Evolutionary conservation across 2,329 filamentous ascomycete species (phyloP).

Genomic region (Aspergillus transmontanensis): DNA sequence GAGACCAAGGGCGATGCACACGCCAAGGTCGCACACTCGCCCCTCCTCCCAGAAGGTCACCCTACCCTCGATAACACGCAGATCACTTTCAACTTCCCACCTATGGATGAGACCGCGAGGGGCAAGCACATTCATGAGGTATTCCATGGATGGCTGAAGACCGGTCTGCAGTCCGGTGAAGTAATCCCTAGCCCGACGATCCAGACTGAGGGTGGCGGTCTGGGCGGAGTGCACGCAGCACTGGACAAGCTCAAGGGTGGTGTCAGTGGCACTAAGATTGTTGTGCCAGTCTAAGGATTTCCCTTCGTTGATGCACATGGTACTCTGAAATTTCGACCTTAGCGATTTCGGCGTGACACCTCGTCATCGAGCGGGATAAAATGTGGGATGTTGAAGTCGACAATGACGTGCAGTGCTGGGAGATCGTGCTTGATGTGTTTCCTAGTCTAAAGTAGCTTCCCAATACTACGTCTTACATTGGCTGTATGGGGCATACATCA

Average conservation of each 20-base stretch:
- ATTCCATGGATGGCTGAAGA: slow-evolving; percentile 23
- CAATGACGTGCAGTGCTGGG: no score
- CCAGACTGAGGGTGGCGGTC: slow-evolving; percentile 19
- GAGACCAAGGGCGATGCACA: slow-evolving; percentile 20
- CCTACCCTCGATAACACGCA: slow-evolving; percentile 15
- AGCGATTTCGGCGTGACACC: no score
- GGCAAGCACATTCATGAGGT: slow-evolving; percentile 12
- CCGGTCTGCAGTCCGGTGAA: slow-evolving; percentile 15
- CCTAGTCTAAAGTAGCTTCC: no score
- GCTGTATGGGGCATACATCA: no score
- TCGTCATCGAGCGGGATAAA: no score
- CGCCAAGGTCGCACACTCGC: slow-evolving; percentile 20
- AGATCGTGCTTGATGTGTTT: no score
- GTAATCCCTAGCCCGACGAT: slow-evolving; percentile 24
- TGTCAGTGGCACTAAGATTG: slow-evolving; percentile 27
- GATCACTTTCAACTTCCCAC: slow-evolving; percentile 15
- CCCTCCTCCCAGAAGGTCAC: slow-evolving; percentile 14
- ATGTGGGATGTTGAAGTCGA: no score
- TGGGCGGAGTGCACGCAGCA: slow-evolving; percentile 21
- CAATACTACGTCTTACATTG: no score
- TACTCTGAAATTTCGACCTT: no score
- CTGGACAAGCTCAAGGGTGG: slow-evolving; percentile 25
- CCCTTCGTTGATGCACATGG: neutral
- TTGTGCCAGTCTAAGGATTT: slow-evolving; percentile 12
- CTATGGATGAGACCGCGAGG: slow-evolving; percentile 12